Conservation (phyloP, 441 rosid species). For the Macaranga tanarius region DNA sequence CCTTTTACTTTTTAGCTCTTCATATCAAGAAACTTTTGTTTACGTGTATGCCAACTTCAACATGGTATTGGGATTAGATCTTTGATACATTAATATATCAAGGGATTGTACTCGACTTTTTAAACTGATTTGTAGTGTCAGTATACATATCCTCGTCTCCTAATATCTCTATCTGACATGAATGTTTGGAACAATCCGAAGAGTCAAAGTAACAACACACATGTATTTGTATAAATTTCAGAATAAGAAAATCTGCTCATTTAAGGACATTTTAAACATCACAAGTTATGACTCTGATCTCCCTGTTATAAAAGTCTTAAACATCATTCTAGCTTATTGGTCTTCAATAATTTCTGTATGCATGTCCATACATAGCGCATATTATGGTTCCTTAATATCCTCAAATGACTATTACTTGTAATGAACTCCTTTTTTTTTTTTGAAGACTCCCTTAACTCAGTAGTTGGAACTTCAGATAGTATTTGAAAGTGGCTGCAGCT, state of each 20-base stretch:
- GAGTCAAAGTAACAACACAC: not conserved
- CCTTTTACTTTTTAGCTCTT: not conserved
- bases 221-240: not conserved
- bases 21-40: not conserved
- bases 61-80: not conserved
- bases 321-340: not conserved
- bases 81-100: not conserved
- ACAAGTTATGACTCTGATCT: not conserved
- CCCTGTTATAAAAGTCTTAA: not conserved
- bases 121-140: conserved; percentile 2
- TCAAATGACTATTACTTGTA: not conserved
- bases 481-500: not conserved
- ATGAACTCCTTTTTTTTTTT: too few relatives aligned
- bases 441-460: not conserved
- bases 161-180: not conserved
- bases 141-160: not conserved
- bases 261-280: not conserved
- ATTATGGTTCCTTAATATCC: not conserved
- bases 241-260: not conserved
- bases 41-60: not conserved
- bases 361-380: not conserved
- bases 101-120: not conserved
- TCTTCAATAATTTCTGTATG: not conserved
- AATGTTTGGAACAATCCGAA: not conserved
- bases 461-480: not conserved